A percentile compares a stretch with the other conserved stretches of the same genome.
Evolutionary conservation across 1,284 basidiomycete species (phyloP).

Genomic region (Ceratobasidium sp.): DNA sequence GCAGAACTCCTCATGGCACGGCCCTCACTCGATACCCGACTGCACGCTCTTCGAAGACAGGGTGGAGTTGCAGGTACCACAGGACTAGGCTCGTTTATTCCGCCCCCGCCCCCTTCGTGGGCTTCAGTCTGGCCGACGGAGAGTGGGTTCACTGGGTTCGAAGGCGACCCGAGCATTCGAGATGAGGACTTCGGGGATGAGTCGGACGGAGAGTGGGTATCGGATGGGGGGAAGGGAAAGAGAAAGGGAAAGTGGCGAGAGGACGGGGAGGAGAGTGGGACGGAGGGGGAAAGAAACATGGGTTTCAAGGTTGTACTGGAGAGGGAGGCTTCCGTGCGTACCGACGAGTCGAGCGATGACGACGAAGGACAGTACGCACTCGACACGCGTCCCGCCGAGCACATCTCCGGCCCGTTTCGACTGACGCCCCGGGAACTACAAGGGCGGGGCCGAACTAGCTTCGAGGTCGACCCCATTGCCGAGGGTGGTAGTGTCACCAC

Average conservation of each 20-base stretch:
- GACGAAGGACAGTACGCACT: conserved; percentile 12
- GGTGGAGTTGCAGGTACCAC: background rate
- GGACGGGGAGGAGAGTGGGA: background rate
- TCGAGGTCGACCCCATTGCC: background rate
- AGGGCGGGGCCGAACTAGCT: conserved; percentile 9
- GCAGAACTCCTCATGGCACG: conserved; percentile 28
- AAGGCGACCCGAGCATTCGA: conserved; percentile 32
- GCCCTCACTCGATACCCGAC: conserved; percentile 13
- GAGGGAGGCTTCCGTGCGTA: background rate
- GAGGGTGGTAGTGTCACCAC: background rate
- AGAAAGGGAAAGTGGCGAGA: conserved; percentile 1
- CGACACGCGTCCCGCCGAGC: background rate
- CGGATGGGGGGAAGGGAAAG: background rate
- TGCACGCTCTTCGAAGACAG: background rate
- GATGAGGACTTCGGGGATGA: conserved; percentile 39
- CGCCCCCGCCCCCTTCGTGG: conserved; percentile 38
- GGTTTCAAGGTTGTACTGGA: background rate
- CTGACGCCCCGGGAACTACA: conserved; percentile 13
- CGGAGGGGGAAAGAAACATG: background rate
- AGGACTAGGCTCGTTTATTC: conserved; percentile 32
- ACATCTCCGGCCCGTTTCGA: background rate
- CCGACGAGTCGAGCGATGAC: background rate
- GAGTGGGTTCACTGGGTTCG: conserved; percentile 33
- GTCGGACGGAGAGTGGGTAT: conserved; percentile 4
- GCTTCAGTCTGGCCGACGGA: conserved; percentile 41